Base-by-base conservation (phyloP, 805 yeast species). In the Hagleromyces aurorensis region DNA sequence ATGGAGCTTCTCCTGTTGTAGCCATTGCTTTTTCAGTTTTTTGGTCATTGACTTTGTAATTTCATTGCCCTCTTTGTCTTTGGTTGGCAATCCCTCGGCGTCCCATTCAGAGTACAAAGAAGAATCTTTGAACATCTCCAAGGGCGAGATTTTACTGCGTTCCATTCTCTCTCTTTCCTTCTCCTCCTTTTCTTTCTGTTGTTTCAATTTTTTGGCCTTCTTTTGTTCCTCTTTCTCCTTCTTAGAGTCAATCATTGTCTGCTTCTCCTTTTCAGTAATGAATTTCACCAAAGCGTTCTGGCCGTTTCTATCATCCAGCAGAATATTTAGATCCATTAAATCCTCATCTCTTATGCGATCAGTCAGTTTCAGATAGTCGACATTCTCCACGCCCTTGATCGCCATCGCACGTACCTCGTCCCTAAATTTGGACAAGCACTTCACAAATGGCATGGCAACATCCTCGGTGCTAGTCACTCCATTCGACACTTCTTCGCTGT, bases 221-320 rank as follows among this genome's bases (percentile, higher is more conserved):
- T 70, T 70, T 43, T 73, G 74, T 38, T 67, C 64, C 44, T 73
- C 78, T 8, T 10, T 12, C 38, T 71, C 78, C 25, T 66, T 69
- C 39, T 80, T 80, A 25, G 61, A 52, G 17, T 54, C 54, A 9
- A 80, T 46, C 23, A 83, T 64, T 36, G 79, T 89, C 21, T 62
- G 65, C 52, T 72, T 74, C 52, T 89, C 97, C 18, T 65, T 68
- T 6, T 63, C 71, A 30, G 71, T 75, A 40, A 91, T 64, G 45
- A 89, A 80, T 57, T 91, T 91, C 25, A 91, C 69, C 37, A 91
- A 67, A 0, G 96, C 87, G n/a, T 76, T 69, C 45, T 70, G 73
- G 3, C 78, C 86, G 36, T 70, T 79, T 48, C 96, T 75, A 58
- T 91, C 98, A 53, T 89, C 97, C 32, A 91, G 64, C 1, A 93